Evolutionary conservation across 2,329 filamentous ascomycete species (phyloP).

Genomic region (Lasiodiplodia citricola): DNA sequence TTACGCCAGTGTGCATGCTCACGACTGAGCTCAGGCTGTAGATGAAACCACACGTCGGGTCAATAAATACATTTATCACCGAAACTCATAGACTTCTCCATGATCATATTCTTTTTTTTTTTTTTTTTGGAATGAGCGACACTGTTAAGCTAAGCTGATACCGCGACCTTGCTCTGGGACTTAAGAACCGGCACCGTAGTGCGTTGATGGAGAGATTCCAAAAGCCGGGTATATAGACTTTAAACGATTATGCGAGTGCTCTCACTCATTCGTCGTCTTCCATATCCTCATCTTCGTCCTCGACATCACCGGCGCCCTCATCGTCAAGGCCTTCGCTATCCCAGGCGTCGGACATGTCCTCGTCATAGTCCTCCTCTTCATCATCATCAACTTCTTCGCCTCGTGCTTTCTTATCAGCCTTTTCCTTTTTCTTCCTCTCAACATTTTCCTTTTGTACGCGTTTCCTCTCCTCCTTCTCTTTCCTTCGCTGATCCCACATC

Average conservation of each 20-base stretch:
- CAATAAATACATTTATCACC: no score
- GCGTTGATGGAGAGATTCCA: background rate
- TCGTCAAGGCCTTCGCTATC: conserved; percentile 61
- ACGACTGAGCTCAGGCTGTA: no score
- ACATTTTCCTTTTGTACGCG: conserved; percentile 89
- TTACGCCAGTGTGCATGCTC: no score
- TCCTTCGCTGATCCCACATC: conserved; percentile 77
- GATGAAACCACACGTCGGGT: no score
- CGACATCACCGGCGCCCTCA: conserved; percentile 53
- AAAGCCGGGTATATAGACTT: conserved; percentile 4
- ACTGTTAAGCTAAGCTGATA: background rate
- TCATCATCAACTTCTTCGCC: conserved; percentile 49
- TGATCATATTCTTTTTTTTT: background rate
- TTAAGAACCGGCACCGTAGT: background rate
- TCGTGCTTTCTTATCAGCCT: conserved; percentile 53
- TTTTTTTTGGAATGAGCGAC: background rate
- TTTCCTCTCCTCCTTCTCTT: conserved; percentile 82
- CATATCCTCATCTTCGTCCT: conserved; percentile 48
- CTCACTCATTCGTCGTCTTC: conserved; percentile 29
- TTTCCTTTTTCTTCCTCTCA: conserved; percentile 78
- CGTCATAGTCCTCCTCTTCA: conserved; percentile 48
- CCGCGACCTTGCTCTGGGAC: background rate
- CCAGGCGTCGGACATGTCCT: conserved; percentile 53
- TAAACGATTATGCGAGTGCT: background rate
- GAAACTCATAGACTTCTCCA: background rate